Percentiles rank a stretch among this genome's conserved stretches.
Conservation (phyloP, 2,329 filamentous ascomycete species). For the Daldinia sp. region DNA sequence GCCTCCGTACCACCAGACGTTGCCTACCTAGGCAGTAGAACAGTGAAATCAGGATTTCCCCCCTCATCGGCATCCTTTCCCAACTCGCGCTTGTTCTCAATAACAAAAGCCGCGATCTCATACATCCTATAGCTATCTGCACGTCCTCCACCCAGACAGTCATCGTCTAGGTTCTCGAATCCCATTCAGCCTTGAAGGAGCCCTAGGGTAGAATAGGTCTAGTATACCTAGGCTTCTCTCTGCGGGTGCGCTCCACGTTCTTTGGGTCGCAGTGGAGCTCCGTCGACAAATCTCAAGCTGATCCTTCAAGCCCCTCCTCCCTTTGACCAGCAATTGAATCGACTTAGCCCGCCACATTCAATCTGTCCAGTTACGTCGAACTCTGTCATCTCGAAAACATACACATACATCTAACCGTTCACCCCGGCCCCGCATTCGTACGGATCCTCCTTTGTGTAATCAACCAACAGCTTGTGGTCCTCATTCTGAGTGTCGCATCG, state of each 20-base stretch:
- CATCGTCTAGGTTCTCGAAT: constrained; percentile 20
- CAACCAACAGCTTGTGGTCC: constrained; percentile 19
- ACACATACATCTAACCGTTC: constrained; percentile 29
- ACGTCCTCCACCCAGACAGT: neutral
- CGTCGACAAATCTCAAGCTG: constrained; percentile 42
- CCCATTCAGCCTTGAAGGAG: constrained; percentile 39
- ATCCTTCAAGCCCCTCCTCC: constrained; percentile 45
- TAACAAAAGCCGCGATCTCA: constrained; percentile 24
- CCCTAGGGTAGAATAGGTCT: constrained; percentile 22
- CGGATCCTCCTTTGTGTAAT: constrained; percentile 21
- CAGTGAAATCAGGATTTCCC: constrained; percentile 33
- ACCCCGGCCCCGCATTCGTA: constrained; percentile 11
- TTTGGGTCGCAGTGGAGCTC: constrained; percentile 45
- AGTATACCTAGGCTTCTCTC: constrained; percentile 28
- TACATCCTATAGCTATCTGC: constrained; percentile 15
- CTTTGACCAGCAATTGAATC: constrained; percentile 39
- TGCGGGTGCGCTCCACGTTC: constrained; percentile 36
- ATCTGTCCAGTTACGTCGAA: constrained; percentile 37
- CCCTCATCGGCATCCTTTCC: constrained; percentile 27
- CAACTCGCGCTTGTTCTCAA: constrained; percentile 15
- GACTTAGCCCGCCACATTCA: constrained; percentile 39
- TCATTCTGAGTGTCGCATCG: constrained; percentile 20
- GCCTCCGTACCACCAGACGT: constrained; percentile 49
- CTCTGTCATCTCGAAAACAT: constrained; percentile 29
- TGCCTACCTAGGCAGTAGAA: constrained; percentile 31